Percentiles rank a stretch among this genome's conserved stretches.
Conservation (phyloP, 805 yeast genomes). For the Huiozyma naganishii region DNA sequence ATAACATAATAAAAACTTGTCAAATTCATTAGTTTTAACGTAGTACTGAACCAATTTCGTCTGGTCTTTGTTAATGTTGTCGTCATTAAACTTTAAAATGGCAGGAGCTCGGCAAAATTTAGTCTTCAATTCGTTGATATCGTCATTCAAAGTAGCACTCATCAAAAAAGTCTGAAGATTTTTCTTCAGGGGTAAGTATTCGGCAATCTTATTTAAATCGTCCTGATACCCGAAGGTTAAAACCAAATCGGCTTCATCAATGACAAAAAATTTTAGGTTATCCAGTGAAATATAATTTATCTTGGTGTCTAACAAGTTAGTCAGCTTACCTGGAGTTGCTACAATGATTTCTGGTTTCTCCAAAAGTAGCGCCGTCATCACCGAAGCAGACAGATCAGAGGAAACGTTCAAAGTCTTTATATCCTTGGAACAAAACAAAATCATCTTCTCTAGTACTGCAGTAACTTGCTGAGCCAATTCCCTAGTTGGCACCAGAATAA, state of each 20-base stretch:
- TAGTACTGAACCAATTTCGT: conserved; percentile 72
- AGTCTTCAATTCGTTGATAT: conserved; percentile 62
- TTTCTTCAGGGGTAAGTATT: conserved; percentile 58
- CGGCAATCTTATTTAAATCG: conserved; percentile 59
- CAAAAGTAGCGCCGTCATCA: conserved; percentile 55
- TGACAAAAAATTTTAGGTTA: conserved; percentile 58
- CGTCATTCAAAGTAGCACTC: conserved; percentile 93
- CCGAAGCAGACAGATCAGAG: conserved; percentile 54
- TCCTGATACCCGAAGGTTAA: conserved; percentile 84
- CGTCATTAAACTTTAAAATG: conserved; percentile 67
- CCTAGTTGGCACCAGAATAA: conserved; percentile 84
- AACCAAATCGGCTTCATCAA: conserved; percentile 92
- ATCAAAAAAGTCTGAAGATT: conserved; percentile 80
- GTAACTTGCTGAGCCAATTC: conserved; percentile 83
- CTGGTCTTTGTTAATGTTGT: conserved; percentile 39
- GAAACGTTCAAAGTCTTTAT: conserved; percentile 56
- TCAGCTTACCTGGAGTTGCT: conserved; percentile 77
- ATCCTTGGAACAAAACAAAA: conserved; percentile 58
- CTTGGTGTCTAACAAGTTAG: conserved; percentile 40
- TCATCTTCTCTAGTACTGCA: conserved; percentile 55
- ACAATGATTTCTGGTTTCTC: conserved; percentile 74
- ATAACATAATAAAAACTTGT: conserved; percentile 81
- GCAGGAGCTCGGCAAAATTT: conserved; percentile 79
- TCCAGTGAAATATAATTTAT: conserved; percentile 39
- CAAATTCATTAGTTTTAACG: conserved; percentile 79